Evolutionary conservation across 176 grass and related monocot genomes (phyloP).

Genomic region (Avena atlantica): DNA sequence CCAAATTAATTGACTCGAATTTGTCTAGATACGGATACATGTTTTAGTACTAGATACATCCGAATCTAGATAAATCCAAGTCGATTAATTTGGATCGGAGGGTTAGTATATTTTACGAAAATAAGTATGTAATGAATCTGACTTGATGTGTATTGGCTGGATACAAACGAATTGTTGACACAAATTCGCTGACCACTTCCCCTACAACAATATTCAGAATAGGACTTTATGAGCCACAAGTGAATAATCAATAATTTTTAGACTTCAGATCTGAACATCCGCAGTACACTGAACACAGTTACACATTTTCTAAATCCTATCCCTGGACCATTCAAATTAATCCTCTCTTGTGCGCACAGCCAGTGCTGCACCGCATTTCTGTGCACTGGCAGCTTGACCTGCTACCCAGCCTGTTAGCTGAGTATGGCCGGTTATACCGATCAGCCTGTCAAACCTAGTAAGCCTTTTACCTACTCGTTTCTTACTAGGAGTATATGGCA

Average conservation of each 20-base stretch:
- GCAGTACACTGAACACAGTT: not conserved
- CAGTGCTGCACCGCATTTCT: not conserved
- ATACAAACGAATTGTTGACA: not conserved
- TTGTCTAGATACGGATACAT: too few species aligned
- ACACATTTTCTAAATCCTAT: constrained; percentile 2
- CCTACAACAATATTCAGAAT: constrained; percentile 16
- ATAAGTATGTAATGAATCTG: not conserved
- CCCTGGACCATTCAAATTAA: not conserved
- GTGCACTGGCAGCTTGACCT: not conserved
- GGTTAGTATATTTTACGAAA: too few species aligned
- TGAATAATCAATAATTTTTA: constrained; percentile 7
- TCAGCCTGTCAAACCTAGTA: not conserved
- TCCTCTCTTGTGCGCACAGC: not conserved
- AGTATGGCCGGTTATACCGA: not conserved
- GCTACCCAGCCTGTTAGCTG: not conserved
- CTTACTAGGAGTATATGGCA: not conserved
- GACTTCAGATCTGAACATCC: not conserved
- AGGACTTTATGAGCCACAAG: not conserved
- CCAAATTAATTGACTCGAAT: too few species aligned
- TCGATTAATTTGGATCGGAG: too few species aligned
- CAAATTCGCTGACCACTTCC: not conserved
- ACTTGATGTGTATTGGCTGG: not conserved
- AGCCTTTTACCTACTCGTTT: not conserved
- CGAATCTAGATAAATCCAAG: too few species aligned
- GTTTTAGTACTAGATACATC: too few species aligned